phyloP scores from a whole-genome alignment of 2,329 filamentous ascomycete genomes.

The Dactylellina sp. region DNA sequence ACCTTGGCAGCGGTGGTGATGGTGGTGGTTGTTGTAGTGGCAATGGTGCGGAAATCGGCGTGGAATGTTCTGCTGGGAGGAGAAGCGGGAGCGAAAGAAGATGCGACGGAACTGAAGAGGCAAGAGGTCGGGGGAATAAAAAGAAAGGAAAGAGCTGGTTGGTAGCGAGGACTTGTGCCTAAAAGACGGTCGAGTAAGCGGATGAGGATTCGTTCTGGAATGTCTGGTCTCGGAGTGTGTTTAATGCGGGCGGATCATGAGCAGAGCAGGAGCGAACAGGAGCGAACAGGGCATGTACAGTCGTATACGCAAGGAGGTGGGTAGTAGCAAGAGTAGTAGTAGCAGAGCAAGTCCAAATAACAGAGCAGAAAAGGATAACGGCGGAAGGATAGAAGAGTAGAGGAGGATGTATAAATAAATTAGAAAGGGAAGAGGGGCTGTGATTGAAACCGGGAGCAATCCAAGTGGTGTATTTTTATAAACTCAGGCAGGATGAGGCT shows the following conservation, averaged over 20 bases:
- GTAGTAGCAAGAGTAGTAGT: too few relatives aligned
- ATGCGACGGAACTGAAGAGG: slow-evolving; percentile 24
- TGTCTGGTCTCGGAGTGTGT: not conserved
- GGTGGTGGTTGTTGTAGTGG: slow-evolving; percentile 12
- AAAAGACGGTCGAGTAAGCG: not conserved
- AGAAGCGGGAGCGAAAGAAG: slow-evolving; percentile 17
- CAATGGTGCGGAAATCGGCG: slow-evolving; percentile 16
- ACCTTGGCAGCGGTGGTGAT: slow-evolving; percentile 19
- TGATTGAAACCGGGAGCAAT: slow-evolving; percentile 17
- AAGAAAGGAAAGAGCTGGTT: slow-evolving; percentile 39
- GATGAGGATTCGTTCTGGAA: not conserved
- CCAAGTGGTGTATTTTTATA: not conserved
- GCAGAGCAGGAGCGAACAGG: too few relatives aligned
- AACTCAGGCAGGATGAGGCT: not conserved
- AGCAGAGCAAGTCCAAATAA: too few relatives aligned
- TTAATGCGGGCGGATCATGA: not conserved
- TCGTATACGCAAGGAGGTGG: too few relatives aligned
- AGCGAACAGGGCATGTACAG: too few relatives aligned
- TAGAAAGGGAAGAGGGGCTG: slow-evolving; percentile 4
- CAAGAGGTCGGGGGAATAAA: slow-evolving; percentile 34
- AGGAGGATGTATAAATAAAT: not conserved
- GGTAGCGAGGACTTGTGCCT: slow-evolving; percentile 24
- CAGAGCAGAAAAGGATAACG: too few relatives aligned
- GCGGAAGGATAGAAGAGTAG: too few relatives aligned
- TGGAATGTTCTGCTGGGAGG: slow-evolving; percentile 40